Percentiles rank a stretch among this genome's conserved stretches.
Evolutionary conservation across 805 yeast genomes (phyloP).

Genomic region (Kodamaea nitidulidarum): DNA sequence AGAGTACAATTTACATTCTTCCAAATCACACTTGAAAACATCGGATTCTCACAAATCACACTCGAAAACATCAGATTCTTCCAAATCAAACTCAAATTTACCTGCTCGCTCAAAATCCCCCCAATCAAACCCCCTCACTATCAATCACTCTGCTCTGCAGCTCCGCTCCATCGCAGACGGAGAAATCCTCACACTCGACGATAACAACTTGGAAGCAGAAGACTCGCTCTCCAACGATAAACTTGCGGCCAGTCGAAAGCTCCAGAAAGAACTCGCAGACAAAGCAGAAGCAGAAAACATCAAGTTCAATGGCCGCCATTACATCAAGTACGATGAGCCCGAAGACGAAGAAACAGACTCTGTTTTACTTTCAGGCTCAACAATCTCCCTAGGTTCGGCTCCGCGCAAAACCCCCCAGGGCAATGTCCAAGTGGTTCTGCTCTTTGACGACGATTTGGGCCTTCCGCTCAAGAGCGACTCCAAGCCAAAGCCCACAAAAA

Average conservation of each 20-base stretch:
- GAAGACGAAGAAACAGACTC: conserved; percentile 9
- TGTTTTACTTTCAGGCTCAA: conserved; percentile 8
- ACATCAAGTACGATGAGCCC: conserved; percentile 5
- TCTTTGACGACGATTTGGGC: conserved; percentile 11
- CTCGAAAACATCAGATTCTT: no score
- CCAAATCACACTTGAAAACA: no score
- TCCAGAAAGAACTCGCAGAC: conserved; percentile 27
- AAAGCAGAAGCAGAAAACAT: conserved; percentile 19
- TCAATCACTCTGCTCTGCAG: conserved; percentile 22
- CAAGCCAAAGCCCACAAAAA: conserved; percentile 25
- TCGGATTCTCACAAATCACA: no score
- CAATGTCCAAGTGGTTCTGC: conserved; percentile 1
- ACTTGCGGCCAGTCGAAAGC: conserved; percentile 20
- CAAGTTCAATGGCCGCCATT: conserved; percentile 21
- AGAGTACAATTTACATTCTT: no score
- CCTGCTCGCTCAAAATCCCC: no score
- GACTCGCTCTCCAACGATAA: conserved; percentile 38
- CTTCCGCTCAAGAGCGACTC: conserved; percentile 11
- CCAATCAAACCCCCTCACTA: no score
- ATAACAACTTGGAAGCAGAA: conserved; percentile 33
- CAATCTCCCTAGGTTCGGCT: conserved; percentile 4
- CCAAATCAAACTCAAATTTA: no score
- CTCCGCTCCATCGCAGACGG: conserved; percentile 35
- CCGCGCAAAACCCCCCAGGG: conserved; percentile 1
- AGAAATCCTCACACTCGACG: conserved; percentile 56